These are phyloP conservation scores for Claviceps spartinae DNA, from an alignment of 2,329 filamentous ascomycete genomes.

Conservation along the genomic window DNA sequence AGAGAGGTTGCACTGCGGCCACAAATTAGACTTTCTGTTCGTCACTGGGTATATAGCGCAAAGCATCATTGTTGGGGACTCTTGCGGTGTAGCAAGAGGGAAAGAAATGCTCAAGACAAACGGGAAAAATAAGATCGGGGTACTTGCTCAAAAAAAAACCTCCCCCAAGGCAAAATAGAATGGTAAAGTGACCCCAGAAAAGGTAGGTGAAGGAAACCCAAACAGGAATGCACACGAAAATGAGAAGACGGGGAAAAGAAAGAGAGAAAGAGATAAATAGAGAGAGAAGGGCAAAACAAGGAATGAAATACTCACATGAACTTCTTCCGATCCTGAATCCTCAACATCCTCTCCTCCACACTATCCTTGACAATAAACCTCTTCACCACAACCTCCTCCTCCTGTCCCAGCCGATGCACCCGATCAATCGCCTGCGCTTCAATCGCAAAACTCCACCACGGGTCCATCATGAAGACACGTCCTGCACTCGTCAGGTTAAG, in stretches of 20 bases:
- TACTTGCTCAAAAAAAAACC: not conserved
- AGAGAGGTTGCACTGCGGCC: conserved; percentile 73
- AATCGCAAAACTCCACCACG: conserved; percentile 97
- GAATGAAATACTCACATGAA: conserved; percentile 56
- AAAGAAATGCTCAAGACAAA: not conserved
- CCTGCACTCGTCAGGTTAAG: conserved; percentile 83
- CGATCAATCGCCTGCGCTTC: conserved; percentile 97
- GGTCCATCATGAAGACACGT: conserved; percentile 97
- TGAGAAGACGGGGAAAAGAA: not conserved
- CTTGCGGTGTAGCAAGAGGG: not conserved
- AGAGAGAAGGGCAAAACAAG: not conserved
- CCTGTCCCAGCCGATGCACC: conserved; percentile 93
- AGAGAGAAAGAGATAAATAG: too few relatives aligned
- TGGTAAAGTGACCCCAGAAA: too few relatives aligned
- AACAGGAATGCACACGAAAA: not conserved
- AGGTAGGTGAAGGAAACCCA: too few relatives aligned
- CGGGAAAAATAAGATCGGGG: not conserved
- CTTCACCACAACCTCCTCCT: conserved; percentile 69
- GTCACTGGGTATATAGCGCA: too few relatives aligned
- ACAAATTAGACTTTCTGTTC: not conserved
- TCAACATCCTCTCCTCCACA: conserved; percentile 90
- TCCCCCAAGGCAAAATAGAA: not conserved
- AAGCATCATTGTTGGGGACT: too few relatives aligned
- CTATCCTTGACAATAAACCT: conserved; percentile 82
- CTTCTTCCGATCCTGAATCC: conserved; percentile 89